phyloP scores from a whole-genome alignment of 2,329 filamentous ascomycete species.

The Aspergillus melleus region DNA sequence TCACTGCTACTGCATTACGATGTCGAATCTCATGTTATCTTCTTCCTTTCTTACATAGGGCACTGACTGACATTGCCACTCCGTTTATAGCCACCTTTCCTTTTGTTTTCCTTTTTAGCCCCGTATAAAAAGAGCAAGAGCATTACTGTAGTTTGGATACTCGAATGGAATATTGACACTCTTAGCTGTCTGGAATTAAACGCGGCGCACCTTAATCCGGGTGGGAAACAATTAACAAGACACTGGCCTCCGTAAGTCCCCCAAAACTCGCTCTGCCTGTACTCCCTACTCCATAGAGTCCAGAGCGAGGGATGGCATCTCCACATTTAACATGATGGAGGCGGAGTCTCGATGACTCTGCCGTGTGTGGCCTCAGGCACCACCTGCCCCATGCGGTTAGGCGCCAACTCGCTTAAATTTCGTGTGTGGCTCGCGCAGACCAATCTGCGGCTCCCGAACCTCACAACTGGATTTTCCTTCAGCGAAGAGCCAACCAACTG shows the following conservation, averaged over 20 bases:
- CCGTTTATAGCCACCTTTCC: constrained; percentile 2
- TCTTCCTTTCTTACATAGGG: not conserved
- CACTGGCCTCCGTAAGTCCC: not conserved
- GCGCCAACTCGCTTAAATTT: constrained; percentile 48
- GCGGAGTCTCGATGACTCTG: constrained; percentile 4
- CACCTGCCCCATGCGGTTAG: constrained; percentile 36
- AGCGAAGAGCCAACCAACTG: constrained; percentile 13
- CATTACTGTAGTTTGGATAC: constrained; percentile 26
- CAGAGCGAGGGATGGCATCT: not conserved
- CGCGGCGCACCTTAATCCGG: not conserved
- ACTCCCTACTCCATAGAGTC: too few species aligned
- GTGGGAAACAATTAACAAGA: not conserved
- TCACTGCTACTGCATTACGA: constrained; percentile 10
- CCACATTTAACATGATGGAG: not conserved
- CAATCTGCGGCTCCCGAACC: constrained; percentile 28
- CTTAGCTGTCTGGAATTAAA: not conserved
- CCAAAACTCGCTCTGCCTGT: not conserved
- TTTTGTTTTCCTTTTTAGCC: constrained; percentile 2
- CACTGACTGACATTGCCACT: not conserved
- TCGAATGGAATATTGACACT: not conserved
- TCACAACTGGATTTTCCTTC: constrained; percentile 28
- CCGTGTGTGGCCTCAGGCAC: not conserved
- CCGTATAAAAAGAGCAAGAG: constrained; percentile 7
- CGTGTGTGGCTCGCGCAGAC: constrained; percentile 39
- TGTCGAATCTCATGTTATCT: constrained; percentile 7